These are phyloP conservation scores for Diphasiastrum complanatum DNA, from an alignment of 83 land plant species.

Conservation along the genomic window DNA sequence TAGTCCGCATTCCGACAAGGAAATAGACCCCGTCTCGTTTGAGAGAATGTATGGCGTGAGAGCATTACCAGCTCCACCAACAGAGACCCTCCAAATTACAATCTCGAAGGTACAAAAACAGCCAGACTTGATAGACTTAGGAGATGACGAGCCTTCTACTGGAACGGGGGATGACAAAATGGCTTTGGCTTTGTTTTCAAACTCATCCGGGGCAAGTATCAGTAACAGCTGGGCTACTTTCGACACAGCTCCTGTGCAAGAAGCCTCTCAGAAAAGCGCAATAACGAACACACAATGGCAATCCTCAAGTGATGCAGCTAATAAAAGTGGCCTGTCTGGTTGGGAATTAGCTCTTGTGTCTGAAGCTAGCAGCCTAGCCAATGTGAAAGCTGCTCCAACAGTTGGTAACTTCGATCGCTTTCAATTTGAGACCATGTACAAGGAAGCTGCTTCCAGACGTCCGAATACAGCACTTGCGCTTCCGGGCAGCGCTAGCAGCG, in stretches of 20 bases:
- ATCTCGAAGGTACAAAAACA: slow-evolving; percentile 9
- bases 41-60: slow-evolving; percentile 58
- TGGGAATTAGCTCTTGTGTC: no score
- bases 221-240: no score
- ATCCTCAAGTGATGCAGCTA: no score
- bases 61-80: slow-evolving; percentile 68
- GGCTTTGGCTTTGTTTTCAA: slow-evolving; percentile 83
- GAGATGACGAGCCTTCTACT: slow-evolving; percentile 41
- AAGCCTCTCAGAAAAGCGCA: no score
- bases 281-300: no score
- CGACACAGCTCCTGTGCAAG: no score
- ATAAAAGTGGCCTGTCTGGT: no score
- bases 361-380: slow-evolving; percentile 11
- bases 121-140: slow-evolving; percentile 57
- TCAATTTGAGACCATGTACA: slow-evolving; percentile 4
- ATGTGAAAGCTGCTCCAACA: not conserved
- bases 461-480: no score
- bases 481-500: no score
- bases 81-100: slow-evolving; percentile 7
- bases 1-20: slow-evolving; percentile 13
- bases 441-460: no score
- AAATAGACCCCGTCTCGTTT: not conserved
- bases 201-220: slow-evolving; percentile 42
- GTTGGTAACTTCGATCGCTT: not conserved
- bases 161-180: slow-evolving; percentile 67